Conservation (phyloP, 2,329 filamentous ascomycete species). For the Colletotrichum sp. region DNA sequence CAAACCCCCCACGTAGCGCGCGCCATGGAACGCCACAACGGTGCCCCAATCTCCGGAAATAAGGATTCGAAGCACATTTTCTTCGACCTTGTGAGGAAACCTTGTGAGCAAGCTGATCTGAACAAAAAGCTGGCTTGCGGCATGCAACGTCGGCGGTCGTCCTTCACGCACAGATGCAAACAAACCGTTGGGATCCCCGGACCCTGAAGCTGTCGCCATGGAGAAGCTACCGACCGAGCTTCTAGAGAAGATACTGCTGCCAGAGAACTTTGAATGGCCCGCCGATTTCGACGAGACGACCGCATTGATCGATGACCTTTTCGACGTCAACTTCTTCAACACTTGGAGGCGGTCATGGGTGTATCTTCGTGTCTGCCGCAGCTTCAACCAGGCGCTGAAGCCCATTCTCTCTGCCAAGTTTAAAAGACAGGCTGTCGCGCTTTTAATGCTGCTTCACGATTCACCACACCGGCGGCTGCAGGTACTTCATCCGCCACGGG, state of each 20-base stretch:
- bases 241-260: neutral
- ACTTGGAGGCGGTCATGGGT: neutral
- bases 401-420: neutral
- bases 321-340: neutral
- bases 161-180: neutral
- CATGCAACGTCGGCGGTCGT: neutral
- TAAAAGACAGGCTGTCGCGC: neutral
- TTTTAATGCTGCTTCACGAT: neutral
- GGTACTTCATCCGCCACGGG: neutral
- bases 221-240: neutral
- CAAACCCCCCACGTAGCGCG: neutral
- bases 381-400: neutral
- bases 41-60: neutral
- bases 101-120: neutral
- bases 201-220: neutral
- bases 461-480: neutral
- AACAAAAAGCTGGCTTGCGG: neutral
- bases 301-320: neutral
- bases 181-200: neutral
- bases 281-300: neutral
- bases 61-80: neutral
- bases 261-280: neutral
- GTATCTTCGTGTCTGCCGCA: neutral
- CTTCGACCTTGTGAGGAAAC: neutral
- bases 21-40: constrained; percentile 15